Evolutionary conservation across 2,329 filamentous ascomycete genomes (phyloP), one percentile per base, ranked within the genome.

Genomic region (Fusarium phyllophilum): DNA sequence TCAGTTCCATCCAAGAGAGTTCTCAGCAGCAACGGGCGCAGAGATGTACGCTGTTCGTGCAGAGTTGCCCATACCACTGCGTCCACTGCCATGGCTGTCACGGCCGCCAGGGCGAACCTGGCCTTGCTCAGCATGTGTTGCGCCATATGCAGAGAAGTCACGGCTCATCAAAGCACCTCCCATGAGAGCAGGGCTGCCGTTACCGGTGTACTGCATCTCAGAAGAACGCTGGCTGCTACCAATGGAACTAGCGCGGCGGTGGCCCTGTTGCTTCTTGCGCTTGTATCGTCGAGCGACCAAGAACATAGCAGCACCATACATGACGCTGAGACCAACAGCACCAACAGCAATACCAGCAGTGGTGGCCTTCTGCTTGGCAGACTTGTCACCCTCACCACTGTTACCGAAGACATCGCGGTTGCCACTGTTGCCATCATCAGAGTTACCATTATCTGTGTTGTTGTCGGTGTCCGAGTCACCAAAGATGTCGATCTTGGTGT

Each of bases 301-400:
- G 85, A 97, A 96, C 95, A 98, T 97, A 81, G 94, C 95, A 18
- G 93, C 94, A 79, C 95, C 95, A 77, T 97, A 97, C n/a, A 94
- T 91, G 57, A 92, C 93, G 46, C 94, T 94, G 79, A 95, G 91
- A 48, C 89, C 89, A 38, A 95, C 90, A 33, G 94, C 92, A 78
- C 94, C 94, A 29, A 94, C 87, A 64, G 92, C 94, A 78, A 97
- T 91, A 74, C 89, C 90, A 31, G 89, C 89, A 4, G 89, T 91
- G 39, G 90, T 92, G 46, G 89, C 90, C 78, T 86, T 86, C 78
- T 89, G 85, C 72, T 89, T 89, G 51, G 91, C 85, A 11, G 88
- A 88, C 74, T 89, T 86, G 65, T 86, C 86, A 41, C 85, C 78
- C 57, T 84, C 83, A 56, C 83, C 83, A 24, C 80, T 79, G 38